These are phyloP conservation scores for Erythrobasidium hasegawianum DNA, from an alignment of 1,284 basidiomycete genomes.

Conservation along the genomic window DNA sequence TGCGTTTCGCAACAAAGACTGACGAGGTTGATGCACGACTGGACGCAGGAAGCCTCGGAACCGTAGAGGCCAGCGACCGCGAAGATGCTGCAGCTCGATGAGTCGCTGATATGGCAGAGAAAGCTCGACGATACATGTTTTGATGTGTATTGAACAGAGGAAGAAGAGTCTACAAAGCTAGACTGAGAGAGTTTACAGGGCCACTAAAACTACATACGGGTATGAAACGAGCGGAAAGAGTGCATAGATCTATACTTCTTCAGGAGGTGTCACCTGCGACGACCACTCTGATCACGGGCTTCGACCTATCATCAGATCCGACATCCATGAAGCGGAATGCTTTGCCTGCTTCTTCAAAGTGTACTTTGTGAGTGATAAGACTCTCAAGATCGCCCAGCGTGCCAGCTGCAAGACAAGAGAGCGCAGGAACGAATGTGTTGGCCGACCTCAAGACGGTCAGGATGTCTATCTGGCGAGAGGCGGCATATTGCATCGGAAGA, in stretches of 20 bases:
- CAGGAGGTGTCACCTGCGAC: background rate
- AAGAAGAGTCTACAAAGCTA: too few species aligned
- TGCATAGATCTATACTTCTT: too few species aligned
- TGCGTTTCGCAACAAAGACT: background rate
- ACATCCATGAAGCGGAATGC: conserved; percentile 7
- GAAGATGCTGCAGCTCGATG: conserved; percentile 1
- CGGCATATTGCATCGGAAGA: conserved; percentile 9
- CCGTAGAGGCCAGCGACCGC: too few species aligned
- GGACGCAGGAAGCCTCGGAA: background rate
- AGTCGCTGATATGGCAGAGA: background rate
- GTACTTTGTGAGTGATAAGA: conserved; percentile 19
- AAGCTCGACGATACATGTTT: background rate
- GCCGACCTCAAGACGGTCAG: conserved; percentile 21
- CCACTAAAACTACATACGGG: too few species aligned
- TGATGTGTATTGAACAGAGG: background rate
- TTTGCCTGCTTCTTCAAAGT: conserved; percentile 8
- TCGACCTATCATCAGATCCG: background rate
- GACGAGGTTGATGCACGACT: conserved; percentile 1
- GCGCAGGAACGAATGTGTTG: conserved; percentile 7
- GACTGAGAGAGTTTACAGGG: too few species aligned
- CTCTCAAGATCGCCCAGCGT: conserved; percentile 4
- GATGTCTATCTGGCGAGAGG: conserved; percentile 23
- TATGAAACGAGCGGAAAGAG: too few species aligned
- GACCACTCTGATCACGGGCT: conserved; percentile 11
- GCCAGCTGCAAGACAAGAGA: conserved; percentile 13